phyloP scores from a whole-genome alignment of 2,329 filamentous ascomycete genomes.

The Fusarium oligoseptatum region DNA sequence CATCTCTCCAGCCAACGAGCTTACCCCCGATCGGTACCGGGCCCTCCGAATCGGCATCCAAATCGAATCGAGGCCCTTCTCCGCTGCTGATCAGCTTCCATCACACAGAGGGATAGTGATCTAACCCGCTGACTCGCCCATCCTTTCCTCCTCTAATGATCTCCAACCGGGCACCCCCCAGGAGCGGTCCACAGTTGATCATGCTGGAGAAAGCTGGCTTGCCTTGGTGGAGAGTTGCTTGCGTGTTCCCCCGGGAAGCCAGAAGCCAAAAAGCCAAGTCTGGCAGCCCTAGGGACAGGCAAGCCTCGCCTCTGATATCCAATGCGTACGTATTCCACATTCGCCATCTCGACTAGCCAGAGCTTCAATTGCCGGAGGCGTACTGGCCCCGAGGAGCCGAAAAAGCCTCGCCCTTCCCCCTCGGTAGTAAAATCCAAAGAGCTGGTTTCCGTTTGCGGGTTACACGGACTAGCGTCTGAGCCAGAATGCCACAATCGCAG shows the following conservation, averaged over 20 bases:
- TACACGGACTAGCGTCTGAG: slow-evolving; percentile 4
- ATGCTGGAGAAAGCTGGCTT: slow-evolving; percentile 20
- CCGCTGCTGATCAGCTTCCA: neutral
- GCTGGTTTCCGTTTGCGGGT: slow-evolving; percentile 36
- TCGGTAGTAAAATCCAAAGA: slow-evolving; percentile 4
- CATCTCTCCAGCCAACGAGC: neutral
- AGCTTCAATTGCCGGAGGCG: slow-evolving; percentile 26
- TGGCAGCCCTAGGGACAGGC: slow-evolving; percentile 3
- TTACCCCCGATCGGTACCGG: slow-evolving; percentile 10
- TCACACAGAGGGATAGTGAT: neutral
- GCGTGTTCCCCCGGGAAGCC: slow-evolving; percentile 22
- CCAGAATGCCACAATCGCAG: slow-evolving; percentile 11
- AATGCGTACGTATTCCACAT: slow-evolving; percentile 9
- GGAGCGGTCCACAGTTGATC: slow-evolving; percentile 11
- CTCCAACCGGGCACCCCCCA: slow-evolving; percentile 1
- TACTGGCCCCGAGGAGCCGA: slow-evolving; percentile 16
- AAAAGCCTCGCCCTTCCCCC: slow-evolving; percentile 1
- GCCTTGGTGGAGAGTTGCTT: slow-evolving; percentile 16
- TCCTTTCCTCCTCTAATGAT: slow-evolving; percentile 28
- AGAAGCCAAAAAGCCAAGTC: slow-evolving; percentile 27
- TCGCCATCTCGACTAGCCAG: neutral
- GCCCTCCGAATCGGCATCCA: slow-evolving; percentile 7
- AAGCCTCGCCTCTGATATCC: slow-evolving; percentile 5
- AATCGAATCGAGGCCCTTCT: neutral
- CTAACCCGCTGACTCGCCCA: slow-evolving; percentile 4